Evolutionary conservation across 2,329 filamentous ascomycete species (phyloP), one percentile per base, ranked within the genome.

Genomic region (Aspergillus fumigatiaffinis): DNA sequence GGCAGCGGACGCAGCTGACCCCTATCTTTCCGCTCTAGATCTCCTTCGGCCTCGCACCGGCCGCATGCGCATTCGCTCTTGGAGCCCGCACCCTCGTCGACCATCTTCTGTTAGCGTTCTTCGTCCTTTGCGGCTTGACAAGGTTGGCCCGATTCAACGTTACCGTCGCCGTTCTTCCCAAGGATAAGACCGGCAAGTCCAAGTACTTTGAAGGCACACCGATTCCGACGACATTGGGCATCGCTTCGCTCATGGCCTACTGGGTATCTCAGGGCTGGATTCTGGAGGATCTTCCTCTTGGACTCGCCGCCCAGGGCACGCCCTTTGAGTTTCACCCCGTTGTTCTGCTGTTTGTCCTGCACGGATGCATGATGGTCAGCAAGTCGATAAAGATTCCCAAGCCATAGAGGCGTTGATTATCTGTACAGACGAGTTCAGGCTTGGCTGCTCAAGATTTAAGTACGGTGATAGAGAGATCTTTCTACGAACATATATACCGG

Each of bases 111-210:
- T 80, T 99, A 49, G 82, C 89, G 56, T 91, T 93, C 77, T 99
- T 97, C 76, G 92, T 97, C 48, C 89, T 99, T 52, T 95, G 91
- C 76, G 94, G 94, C 56, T 86, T 99, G 50, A 96, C 92, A 2
- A 88, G 94, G 51, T 86, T 99, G 10, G 94, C 94, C 49, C 89
- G 94, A 63, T 99, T 99, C 86, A 99, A 99, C 75, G 94, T 99
- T 52, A 97, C 94, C 10, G 92, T 94, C 41, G 83, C 87, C 38
- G 87, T 88, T 65, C 84, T 99, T 12, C 94, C 94, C 61, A 97
- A 97, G 77, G 94, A 99, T 73, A 88, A 87, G 51, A 85, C 84
- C 0, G 94, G 94, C 66, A 99, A 99, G 79, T 91, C 90, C 58
- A 85, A 89, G 71, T 99, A 96, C 78, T 99, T 99, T 67, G 94